Evolutionary conservation across 1,284 basidiomycete species (phyloP).

Genomic region (Sanguinoderma infundibulare): DNA sequence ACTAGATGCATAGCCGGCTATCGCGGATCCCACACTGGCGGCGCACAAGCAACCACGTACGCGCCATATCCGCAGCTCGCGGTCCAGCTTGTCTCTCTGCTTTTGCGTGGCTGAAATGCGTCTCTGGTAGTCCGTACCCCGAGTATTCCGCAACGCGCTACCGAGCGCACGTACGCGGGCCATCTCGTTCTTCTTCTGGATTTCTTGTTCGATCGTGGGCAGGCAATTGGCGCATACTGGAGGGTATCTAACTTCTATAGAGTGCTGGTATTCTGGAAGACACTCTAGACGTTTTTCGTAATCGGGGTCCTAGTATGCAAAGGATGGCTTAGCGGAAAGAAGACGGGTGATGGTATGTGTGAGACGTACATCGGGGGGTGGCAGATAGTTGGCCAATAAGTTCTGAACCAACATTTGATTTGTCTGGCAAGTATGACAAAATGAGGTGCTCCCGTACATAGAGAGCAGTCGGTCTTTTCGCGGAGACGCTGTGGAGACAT

Average conservation of each 20-base stretch:
- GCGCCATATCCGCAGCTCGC: slow-evolving; percentile 61
- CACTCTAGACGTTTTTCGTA: slow-evolving; percentile 64
- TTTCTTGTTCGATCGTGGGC: slow-evolving; percentile 80
- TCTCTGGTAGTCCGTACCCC: slow-evolving; percentile 55
- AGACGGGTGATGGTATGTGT: not conserved
- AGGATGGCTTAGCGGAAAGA: too few species aligned
- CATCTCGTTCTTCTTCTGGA: slow-evolving; percentile 78
- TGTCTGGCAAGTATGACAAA: slow-evolving; percentile 88
- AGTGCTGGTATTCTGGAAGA: slow-evolving; percentile 73
- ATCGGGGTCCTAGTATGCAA: slow-evolving; percentile 61
- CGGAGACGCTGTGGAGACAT: slow-evolving; percentile 54
- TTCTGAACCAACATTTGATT: slow-evolving; percentile 89
- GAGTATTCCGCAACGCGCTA: slow-evolving; percentile 65
- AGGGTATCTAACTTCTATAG: slow-evolving; percentile 82
- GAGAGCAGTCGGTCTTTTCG: slow-evolving; percentile 70
- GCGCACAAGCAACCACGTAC: slow-evolving; percentile 67
- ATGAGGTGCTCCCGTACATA: slow-evolving; percentile 59
- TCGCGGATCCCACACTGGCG: slow-evolving; percentile 45
- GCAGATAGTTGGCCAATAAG: slow-evolving; percentile 87
- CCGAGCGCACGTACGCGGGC: slow-evolving; percentile 81
- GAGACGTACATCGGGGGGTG: slow-evolving; percentile 60
- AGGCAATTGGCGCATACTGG: slow-evolving; percentile 80
- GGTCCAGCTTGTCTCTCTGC: slow-evolving; percentile 45
- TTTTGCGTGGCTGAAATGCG: slow-evolving; percentile 41
- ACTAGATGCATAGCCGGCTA: slow-evolving; percentile 53